Base-by-base conservation (phyloP, 805 yeast genomes). In the Candida incommunis region DNA sequence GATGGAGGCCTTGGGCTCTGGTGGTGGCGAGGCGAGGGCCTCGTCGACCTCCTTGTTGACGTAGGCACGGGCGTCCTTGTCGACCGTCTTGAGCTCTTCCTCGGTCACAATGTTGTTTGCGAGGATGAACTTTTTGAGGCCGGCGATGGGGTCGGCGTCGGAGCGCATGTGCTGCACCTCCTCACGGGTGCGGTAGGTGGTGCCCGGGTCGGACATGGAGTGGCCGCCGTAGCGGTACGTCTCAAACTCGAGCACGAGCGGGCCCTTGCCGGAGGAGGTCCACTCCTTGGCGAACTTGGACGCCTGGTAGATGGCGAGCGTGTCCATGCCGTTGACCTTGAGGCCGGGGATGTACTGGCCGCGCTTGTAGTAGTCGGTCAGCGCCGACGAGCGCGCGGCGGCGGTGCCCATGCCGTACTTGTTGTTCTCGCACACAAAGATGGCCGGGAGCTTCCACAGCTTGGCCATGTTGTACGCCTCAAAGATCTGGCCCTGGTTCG, bases 141-240 rank as follows among this genome's bases (percentile, higher is more conserved):
- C 97, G 46, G 95, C 88, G 66, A 92, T 86, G 58, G 97, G 96
- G 68, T 92, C 98, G 66, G 83, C 87, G 75, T 86, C 83, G 40
- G 97, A 86, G 75, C 98, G 84, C 96, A 92, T 88, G 74, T 90
- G 90, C 73, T 88, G 96, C 57, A 92, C 92, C 74, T 92, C 98
- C 72, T 92, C 98, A 75, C 98, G 88, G 64, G 98, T 92, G 79
- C 98, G 83, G 81, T 92, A 92, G 55, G 98, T 92, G 67, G 98
- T 92, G 76, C 98, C 98, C 61, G 98, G 98, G 71, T 92, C 98
- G 56, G 97, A 90, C 97, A 92, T 92, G 57, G 98, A 92, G 79
- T 92, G 98, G 68, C 98, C 98, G 74, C 97, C 97, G 67, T 92
- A 92, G 76, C 98, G 83, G 74, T 92, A 92, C 58, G 98, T 92